phyloP scores from a whole-genome alignment of 306 rosid genomes.

The Ammopiptanthus mongolicus region DNA sequence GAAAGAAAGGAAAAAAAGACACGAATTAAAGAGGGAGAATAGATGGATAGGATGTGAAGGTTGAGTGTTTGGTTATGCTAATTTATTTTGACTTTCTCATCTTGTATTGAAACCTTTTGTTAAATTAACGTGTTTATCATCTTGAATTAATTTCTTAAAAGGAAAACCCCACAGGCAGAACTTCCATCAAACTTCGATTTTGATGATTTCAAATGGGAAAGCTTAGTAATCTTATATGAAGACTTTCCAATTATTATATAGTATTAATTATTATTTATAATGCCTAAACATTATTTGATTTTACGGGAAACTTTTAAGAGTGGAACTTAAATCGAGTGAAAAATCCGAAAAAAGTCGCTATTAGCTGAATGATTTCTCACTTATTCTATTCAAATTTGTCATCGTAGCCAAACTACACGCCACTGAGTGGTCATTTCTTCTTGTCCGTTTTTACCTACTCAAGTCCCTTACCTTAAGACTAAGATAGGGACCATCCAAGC shows the following conservation, averaged over 20 bases:
- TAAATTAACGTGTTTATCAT: not conserved
- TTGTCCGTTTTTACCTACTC: not conserved
- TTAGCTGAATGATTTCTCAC: not conserved
- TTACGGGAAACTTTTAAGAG: not conserved
- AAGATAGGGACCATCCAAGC: constrained; percentile 34
- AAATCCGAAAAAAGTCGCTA: not conserved
- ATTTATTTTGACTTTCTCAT: not conserved
- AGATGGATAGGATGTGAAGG: not conserved
- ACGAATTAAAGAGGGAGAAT: not conserved
- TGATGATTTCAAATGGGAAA: not conserved
- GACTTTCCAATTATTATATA: not conserved
- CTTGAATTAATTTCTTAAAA: not conserved
- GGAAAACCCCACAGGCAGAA: not conserved
- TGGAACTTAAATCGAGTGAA: not conserved
- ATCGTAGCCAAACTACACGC: not conserved
- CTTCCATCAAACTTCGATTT: not conserved
- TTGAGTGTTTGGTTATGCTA: too few species aligned
- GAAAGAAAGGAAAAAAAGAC: not conserved
- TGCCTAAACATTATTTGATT: not conserved
- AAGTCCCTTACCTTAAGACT: not conserved
- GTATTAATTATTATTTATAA: not conserved
- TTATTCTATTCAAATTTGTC: not conserved
- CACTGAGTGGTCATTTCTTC: not conserved
- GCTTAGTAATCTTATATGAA: not conserved
- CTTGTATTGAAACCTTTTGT: not conserved